These are phyloP conservation scores for Fusarium penzigii DNA, from an alignment of 2,329 filamentous ascomycete genomes.

Conservation along the genomic window DNA sequence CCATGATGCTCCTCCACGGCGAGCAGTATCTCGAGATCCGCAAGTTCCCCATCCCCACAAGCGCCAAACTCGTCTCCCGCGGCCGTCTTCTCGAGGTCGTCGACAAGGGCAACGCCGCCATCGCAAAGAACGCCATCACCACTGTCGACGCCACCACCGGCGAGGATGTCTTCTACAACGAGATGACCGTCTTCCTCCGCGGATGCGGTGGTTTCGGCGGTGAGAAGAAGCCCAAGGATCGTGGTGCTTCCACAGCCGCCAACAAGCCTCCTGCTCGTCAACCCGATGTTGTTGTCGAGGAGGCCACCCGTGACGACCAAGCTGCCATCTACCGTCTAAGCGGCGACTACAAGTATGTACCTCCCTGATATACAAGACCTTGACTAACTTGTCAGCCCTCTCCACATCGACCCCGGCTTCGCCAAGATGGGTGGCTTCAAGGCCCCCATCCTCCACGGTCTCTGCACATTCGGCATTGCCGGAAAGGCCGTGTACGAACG, in stretches of 20 bases:
- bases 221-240: conserved; percentile 71
- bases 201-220: conserved; percentile 91
- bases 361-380: background rate
- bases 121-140: conserved; percentile 77
- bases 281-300: conserved; percentile 82
- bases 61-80: conserved; percentile 72
- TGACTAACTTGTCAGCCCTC: conserved; percentile 53
- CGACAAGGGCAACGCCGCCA: conserved; percentile 89
- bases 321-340: conserved; percentile 91
- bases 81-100: conserved; percentile 88
- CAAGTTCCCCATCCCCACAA: conserved; percentile 88
- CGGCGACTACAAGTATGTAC: conserved; percentile 78
- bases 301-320: conserved; percentile 85
- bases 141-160: conserved; percentile 84
- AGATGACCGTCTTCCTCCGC: conserved; percentile 88
- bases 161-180: conserved; percentile 96
- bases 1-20: conserved; percentile 98
- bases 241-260: conserved; percentile 76
- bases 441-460: conserved; percentile 90
- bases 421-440: conserved; percentile 96
- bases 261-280: conserved; percentile 77
- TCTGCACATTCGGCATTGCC: conserved; percentile 90
- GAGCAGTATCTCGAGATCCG: conserved; percentile 97
- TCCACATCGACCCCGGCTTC: conserved; percentile 94
- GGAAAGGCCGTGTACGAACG: conserved; percentile 86